Conservation (phyloP, 768 basidiomycete species). For the Leccinum ochraceum region DNA sequence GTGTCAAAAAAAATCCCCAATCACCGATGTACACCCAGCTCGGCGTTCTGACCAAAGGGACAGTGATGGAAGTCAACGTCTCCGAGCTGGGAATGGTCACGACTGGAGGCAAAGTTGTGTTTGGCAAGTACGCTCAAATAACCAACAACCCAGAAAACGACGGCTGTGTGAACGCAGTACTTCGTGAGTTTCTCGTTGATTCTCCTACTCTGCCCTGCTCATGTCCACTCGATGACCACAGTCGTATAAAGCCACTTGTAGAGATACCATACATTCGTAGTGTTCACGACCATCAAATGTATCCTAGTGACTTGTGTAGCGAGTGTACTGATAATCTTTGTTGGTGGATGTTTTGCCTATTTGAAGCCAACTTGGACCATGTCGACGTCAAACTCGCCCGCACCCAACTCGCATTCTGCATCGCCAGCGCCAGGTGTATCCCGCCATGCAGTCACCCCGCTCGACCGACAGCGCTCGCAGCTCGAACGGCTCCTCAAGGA, state of each 20-base stretch:
- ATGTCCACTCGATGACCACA: constrained; percentile 9
- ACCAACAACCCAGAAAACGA: constrained; percentile 97
- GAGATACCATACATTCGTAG: not conserved
- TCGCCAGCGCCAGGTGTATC: constrained; percentile 33
- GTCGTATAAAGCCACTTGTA: constrained; percentile 26
- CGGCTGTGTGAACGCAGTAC: constrained; percentile 93
- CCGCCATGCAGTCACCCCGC: constrained; percentile 50
- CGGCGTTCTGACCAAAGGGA: constrained; percentile 97
- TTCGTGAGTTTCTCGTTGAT: constrained; percentile 56
- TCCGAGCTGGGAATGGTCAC: constrained; percentile 98
- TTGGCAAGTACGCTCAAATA: constrained; percentile 91
- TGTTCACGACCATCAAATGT: constrained; percentile 5
- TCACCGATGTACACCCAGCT: constrained; percentile 97
- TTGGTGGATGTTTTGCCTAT: constrained; percentile 25
- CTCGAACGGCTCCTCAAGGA: constrained; percentile 90
- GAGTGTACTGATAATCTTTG: constrained; percentile 10
- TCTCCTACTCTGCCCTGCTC: not conserved
- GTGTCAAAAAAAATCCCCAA: constrained; percentile 99
- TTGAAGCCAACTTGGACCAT: constrained; percentile 18
- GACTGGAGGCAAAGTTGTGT: constrained; percentile 92
- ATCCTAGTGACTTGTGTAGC: constrained; percentile 17
- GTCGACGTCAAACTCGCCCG: constrained; percentile 33
- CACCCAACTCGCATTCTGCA: constrained; percentile 29
- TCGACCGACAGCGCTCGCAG: constrained; percentile 60
- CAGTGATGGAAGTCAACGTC: constrained; percentile 98